These are phyloP conservation scores for Penicillium digitatum DNA, from an alignment of 2,329 filamentous ascomycete genomes.

Conservation along the genomic window DNA sequence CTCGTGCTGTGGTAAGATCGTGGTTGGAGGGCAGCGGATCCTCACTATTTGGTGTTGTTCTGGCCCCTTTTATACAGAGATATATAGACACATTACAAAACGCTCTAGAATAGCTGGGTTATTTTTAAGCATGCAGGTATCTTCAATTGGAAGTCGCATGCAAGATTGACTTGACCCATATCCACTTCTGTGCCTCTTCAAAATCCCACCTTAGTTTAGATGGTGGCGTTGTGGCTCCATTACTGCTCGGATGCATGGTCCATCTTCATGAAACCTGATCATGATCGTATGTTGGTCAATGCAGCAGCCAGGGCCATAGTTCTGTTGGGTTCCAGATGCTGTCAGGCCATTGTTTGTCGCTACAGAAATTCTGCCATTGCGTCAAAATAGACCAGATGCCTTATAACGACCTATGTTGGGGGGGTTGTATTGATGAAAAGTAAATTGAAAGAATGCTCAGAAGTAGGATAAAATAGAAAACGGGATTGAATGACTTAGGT, in stretches of 20 bases:
- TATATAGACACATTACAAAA: neutral
- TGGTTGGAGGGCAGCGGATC: too few relatives aligned
- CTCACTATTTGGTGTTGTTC: too few relatives aligned
- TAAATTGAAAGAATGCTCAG: neutral
- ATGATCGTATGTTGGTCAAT: neutral
- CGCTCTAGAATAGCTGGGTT: neutral
- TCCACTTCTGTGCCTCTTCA: neutral
- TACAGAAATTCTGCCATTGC: neutral
- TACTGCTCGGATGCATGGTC: neutral
- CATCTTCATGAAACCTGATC: neutral
- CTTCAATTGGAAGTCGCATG: neutral
- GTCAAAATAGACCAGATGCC: neutral
- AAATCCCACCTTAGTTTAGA: neutral
- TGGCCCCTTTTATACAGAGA: too few relatives aligned
- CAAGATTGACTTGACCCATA: neutral
- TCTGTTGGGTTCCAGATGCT: neutral
- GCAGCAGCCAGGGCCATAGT: neutral
- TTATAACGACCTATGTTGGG: neutral
- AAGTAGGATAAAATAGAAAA: neutral
- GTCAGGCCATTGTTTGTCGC: neutral
- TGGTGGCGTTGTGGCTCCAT: neutral
- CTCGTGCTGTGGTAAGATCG: too few relatives aligned
- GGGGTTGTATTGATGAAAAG: neutral
- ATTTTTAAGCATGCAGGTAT: neutral
- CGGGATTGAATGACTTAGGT: neutral